These are phyloP conservation scores for Skeletonema potamos DNA, from an alignment of 108 stramenopile genomes.

Conservation along the genomic window DNA sequence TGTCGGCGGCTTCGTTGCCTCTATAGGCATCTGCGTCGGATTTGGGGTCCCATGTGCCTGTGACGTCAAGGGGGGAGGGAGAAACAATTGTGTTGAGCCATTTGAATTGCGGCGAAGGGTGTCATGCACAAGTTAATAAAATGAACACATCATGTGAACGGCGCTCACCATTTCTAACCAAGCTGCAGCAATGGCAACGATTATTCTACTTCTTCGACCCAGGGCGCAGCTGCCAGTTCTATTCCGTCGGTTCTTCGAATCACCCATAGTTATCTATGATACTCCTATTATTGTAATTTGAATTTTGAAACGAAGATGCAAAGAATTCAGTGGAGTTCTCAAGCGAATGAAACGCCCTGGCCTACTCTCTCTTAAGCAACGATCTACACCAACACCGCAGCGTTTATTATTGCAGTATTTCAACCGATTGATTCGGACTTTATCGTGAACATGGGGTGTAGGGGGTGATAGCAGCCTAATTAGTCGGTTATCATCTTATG, in stretches of 20 bases:
- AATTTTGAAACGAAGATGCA: background rate
- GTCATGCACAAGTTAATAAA: background rate
- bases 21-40: no score
- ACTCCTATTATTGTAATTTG: no score
- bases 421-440: no score
- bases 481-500: no score
- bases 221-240: background rate
- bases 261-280: background rate
- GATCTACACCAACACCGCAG: no score
- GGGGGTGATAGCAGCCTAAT: no score
- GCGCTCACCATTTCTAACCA: background rate
- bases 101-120: background rate
- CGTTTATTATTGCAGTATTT: no score
- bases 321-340: no score
- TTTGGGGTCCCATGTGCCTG: background rate
- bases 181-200: background rate
- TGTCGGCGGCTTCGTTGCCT: background rate
- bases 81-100: background rate
- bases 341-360: no score
- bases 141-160: background rate
- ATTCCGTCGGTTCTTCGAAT: background rate
- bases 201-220: background rate
- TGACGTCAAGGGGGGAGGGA: background rate
- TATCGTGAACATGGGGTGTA: no score
- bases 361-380: no score